A percentile compares a stretch with the other conserved stretches of the same genome.
phyloP scores from a whole-genome alignment of 129 eudicot species.

The Saussurea involucrata region DNA sequence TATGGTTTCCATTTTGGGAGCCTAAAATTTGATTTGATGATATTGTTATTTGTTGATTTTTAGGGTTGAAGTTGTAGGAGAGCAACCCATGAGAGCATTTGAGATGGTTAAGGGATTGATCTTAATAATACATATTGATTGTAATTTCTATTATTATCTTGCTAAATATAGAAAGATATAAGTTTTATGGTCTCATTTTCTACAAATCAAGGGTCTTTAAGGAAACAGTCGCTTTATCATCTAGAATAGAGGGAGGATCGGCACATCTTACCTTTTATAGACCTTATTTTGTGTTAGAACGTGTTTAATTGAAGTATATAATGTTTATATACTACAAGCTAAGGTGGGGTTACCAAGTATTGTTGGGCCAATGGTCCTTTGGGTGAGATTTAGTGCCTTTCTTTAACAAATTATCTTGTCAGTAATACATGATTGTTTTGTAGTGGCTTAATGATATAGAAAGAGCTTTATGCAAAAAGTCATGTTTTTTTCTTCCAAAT shows the following conservation, averaged over 20 bases:
- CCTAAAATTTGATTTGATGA: background rate
- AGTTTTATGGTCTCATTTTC: background rate
- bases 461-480: too few species aligned
- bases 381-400: too few species aligned
- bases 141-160: constrained; percentile 1
- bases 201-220: background rate
- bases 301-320: too few species aligned
- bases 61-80: constrained; percentile 21
- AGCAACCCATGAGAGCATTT: constrained; percentile 18
- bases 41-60: background rate
- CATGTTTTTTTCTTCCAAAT: too few species aligned
- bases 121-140: background rate
- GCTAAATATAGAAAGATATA: background rate
- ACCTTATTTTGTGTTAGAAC: too few species aligned
- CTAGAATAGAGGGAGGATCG: too few species aligned
- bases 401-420: too few species aligned
- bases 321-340: background rate
- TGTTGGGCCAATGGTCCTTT: too few species aligned
- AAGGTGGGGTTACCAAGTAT: too few species aligned
- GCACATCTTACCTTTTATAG: too few species aligned
- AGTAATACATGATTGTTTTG: too few species aligned
- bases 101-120: background rate
- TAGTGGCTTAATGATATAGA: too few species aligned
- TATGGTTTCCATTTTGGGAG: background rate
- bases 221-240: background rate